phyloP scores from a whole-genome alignment of 129 eudicot genomes.

The Lactuca sativa region DNA sequence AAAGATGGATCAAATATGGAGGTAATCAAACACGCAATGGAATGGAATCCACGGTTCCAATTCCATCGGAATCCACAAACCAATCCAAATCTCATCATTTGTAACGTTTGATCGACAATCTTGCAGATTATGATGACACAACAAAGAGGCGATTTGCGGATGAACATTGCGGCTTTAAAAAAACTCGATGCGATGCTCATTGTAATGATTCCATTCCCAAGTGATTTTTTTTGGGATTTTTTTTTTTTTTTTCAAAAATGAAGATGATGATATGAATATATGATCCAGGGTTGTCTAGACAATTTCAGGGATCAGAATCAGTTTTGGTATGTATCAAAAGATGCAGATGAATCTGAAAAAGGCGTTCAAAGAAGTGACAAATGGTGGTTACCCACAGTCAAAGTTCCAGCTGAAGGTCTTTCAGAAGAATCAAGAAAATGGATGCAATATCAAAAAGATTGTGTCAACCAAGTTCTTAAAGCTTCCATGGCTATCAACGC shows the following conservation, averaged over 20 bases:
- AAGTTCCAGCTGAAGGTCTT: conserved; percentile 72
- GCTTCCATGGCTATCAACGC: conserved; percentile 93
- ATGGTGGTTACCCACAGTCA: conserved; percentile 86
- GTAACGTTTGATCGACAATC: neutral
- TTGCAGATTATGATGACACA: conserved; percentile 71
- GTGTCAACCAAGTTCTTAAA: conserved; percentile 83
- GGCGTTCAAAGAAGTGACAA: conserved; percentile 63
- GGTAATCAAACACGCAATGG: conserved; percentile 29
- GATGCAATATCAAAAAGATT: conserved; percentile 70
- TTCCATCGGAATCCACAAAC: no score
- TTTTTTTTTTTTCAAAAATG: neutral
- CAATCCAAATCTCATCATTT: neutral
- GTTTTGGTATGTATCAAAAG: conserved; percentile 66
- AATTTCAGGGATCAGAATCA: conserved; percentile 61
- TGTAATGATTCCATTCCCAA: conserved; percentile 43
- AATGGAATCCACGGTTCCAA: no score
- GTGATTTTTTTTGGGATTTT: neutral
- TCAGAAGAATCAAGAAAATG: conserved; percentile 62
- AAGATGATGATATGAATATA: conserved; percentile 26
- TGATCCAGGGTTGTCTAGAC: conserved; percentile 67
- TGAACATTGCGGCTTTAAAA: conserved; percentile 76
- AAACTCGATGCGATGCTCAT: conserved; percentile 87
- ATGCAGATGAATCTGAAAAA: conserved; percentile 75
- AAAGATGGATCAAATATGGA: conserved; percentile 78
- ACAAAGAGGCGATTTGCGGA: conserved; percentile 67